phyloP scores from a whole-genome alignment of 2,329 filamentous ascomycete species.

The Anthostomella pinea region DNA sequence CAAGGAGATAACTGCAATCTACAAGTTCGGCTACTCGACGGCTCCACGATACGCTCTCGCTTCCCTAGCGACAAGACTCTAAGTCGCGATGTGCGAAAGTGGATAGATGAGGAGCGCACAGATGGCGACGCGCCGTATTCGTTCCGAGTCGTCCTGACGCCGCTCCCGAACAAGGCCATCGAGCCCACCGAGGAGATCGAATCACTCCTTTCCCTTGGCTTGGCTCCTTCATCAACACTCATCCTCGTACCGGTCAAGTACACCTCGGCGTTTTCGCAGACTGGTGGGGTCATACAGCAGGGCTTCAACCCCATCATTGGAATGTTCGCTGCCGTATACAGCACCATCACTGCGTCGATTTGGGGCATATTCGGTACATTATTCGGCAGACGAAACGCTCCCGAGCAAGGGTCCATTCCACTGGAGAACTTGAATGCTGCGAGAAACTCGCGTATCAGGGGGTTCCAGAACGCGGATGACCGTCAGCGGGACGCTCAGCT shows the following conservation, averaged over 20 bases:
- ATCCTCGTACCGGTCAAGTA: constrained; percentile 69
- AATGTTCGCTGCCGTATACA: constrained; percentile 18
- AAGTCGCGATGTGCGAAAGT: constrained; percentile 64
- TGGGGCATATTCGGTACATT: constrained; percentile 25
- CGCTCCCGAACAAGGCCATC: constrained; percentile 71
- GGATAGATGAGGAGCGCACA: constrained; percentile 66
- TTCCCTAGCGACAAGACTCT: constrained; percentile 67
- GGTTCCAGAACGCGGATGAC: constrained; percentile 52
- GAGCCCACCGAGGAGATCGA: constrained; percentile 71
- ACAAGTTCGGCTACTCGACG: constrained; percentile 81
- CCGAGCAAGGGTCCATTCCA: constrained; percentile 21
- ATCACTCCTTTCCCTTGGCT: constrained; percentile 64
- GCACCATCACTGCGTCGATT: constrained; percentile 21
- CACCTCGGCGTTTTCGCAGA: constrained; percentile 39
- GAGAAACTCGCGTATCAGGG: constrained; percentile 38
- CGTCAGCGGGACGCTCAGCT: constrained; percentile 63
- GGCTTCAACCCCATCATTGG: constrained; percentile 16
- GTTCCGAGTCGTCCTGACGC: constrained; percentile 81
- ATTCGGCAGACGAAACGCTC: constrained; percentile 12
- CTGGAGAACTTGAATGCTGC: constrained; percentile 30
- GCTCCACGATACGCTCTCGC: constrained; percentile 69
- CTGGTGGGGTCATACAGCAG: constrained; percentile 29
- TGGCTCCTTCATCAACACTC: constrained; percentile 77
- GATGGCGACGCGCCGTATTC: constrained; percentile 66
- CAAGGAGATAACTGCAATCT: constrained; percentile 51